These are phyloP conservation scores for Plasmopara muralis DNA, from an alignment of 352 stramenopile species.

Conservation along the genomic window DNA sequence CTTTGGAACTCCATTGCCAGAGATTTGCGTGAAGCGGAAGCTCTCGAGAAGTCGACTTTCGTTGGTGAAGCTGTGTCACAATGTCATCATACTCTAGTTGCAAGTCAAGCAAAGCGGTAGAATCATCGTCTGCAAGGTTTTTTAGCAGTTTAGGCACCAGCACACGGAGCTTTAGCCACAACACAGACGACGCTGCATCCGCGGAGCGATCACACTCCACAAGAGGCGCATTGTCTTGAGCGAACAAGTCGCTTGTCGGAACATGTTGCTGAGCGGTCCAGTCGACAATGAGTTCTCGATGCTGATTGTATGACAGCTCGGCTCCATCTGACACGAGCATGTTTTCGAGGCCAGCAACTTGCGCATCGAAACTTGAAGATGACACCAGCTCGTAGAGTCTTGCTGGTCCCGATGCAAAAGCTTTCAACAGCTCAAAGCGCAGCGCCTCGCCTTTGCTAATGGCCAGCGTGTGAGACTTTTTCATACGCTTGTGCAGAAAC, in stretches of 20 bases:
- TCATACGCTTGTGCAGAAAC: slow-evolving; percentile 71
- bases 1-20: slow-evolving; percentile 50
- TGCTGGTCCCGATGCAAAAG: slow-evolving; percentile 28
- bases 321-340: slow-evolving; percentile 31
- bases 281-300: slow-evolving; percentile 69
- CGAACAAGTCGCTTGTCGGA: slow-evolving; percentile 34
- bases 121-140: slow-evolving; percentile 24
- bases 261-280: slow-evolving; percentile 45
- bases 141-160: slow-evolving; percentile 47
- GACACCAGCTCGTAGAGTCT: slow-evolving; percentile 49
- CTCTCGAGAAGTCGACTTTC: slow-evolving; percentile 2
- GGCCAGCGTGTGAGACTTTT: slow-evolving; percentile 65
- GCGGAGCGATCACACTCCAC: slow-evolving; percentile 68
- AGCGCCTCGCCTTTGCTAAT: slow-evolving; percentile 53
- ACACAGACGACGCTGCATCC: slow-evolving; percentile 30
- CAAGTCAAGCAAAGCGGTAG: slow-evolving; percentile 18
- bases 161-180: slow-evolving; percentile 61
- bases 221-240: slow-evolving; percentile 30
- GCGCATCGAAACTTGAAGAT: slow-evolving; percentile 32
- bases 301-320: slow-evolving; percentile 65
- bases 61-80: slow-evolving; percentile 23
- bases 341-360: slow-evolving; percentile 33
- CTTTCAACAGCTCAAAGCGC: slow-evolving; percentile 51
- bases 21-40: slow-evolving; percentile 28
- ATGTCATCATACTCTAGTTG: slow-evolving; percentile 33